phyloP scores from a whole-genome alignment of 2,329 filamentous ascomycete species.

The Chlorencoelia australis region DNA sequence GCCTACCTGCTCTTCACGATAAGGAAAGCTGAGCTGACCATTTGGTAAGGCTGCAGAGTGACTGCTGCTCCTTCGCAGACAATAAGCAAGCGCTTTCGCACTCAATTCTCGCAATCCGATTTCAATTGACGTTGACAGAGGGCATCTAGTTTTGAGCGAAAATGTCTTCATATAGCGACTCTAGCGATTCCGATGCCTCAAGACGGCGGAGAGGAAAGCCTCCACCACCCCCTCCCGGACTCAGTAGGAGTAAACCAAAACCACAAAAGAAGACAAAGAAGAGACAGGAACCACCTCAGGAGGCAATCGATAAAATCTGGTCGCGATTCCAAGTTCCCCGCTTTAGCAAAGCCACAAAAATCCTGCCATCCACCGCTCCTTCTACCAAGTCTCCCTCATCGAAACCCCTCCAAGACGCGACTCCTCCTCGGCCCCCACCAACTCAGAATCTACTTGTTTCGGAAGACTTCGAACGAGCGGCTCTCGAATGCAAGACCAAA shows the following conservation, averaged over 20 bases:
- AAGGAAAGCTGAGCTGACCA: no score
- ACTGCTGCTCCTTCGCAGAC: no score
- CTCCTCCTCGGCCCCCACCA: slow-evolving; percentile 27
- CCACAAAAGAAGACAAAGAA: slow-evolving; percentile 43
- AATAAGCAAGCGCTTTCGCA: no score
- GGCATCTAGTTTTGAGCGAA: no score
- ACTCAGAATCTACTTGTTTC: slow-evolving; percentile 48
- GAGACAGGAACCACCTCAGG: slow-evolving; percentile 49
- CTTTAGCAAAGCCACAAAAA: slow-evolving; percentile 54
- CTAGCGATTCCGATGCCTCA: slow-evolving; percentile 17
- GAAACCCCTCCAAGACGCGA: slow-evolving; percentile 9
- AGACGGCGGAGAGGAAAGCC: not conserved
- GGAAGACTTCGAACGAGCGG: slow-evolving; percentile 62
- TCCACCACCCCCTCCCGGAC: slow-evolving; percentile 4
- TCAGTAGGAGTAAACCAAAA: slow-evolving; percentile 4
- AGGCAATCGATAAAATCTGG: slow-evolving; percentile 59
- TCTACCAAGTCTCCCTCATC: slow-evolving; percentile 3
- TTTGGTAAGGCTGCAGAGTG: no score
- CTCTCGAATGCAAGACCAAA: slow-evolving; percentile 55
- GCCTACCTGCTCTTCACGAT: no score
- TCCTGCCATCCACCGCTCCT: slow-evolving; percentile 52
- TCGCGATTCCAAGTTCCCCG: slow-evolving; percentile 47
- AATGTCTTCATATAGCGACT: slow-evolving; percentile 13
- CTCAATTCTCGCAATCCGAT: no score
- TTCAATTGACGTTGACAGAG: no score